A percentile compares a stretch with the other conserved stretches of the same genome.
These are phyloP conservation scores for Kwoniella dejecticola DNA, from an alignment of 768 basidiomycete genomes.

Conservation along the genomic window DNA sequence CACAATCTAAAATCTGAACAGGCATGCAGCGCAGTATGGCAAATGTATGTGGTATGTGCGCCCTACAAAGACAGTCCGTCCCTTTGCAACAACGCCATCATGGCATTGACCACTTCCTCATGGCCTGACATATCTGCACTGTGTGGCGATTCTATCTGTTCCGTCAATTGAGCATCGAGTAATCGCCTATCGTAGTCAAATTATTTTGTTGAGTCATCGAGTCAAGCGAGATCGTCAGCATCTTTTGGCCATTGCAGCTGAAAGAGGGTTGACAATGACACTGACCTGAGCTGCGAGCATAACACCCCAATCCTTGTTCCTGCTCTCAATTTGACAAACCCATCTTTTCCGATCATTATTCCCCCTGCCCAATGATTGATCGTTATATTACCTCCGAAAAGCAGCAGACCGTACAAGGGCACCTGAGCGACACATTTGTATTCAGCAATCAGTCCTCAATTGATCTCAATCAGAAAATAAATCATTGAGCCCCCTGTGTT, in stretches of 20 bases:
- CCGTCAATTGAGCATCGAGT: conserved; percentile 68
- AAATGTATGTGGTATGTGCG: background rate
- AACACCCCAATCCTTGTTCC: conserved; percentile 90
- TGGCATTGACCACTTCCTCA: conserved; percentile 61
- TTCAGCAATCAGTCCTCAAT: too few relatives aligned
- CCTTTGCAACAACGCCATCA: conserved; percentile 57
- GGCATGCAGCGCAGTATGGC: background rate
- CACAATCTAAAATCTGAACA: background rate
- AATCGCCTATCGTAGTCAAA: conserved; percentile 62
- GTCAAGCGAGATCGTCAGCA: too few relatives aligned
- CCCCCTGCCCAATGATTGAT: conserved; percentile 82
- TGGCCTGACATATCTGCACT: conserved; percentile 60
- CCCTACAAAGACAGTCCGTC: conserved; percentile 50
- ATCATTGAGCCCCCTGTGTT: too few relatives aligned
- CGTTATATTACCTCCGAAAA: conserved; percentile 78
- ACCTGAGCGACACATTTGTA: conserved; percentile 59
- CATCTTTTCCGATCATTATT: conserved; percentile 62
- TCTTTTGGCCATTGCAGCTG: too few relatives aligned
- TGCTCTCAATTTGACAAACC: conserved; percentile 67
- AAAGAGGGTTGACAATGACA: background rate
- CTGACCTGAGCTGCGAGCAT: conserved; percentile 78
- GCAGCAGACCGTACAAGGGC: conserved; percentile 79
- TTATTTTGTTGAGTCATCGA: too few relatives aligned
- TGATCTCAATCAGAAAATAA: too few relatives aligned
- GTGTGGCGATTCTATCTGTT: conserved; percentile 63